Conservation (phyloP, 164 flowering plant genomes). For the Tetracentron sinense region DNA sequence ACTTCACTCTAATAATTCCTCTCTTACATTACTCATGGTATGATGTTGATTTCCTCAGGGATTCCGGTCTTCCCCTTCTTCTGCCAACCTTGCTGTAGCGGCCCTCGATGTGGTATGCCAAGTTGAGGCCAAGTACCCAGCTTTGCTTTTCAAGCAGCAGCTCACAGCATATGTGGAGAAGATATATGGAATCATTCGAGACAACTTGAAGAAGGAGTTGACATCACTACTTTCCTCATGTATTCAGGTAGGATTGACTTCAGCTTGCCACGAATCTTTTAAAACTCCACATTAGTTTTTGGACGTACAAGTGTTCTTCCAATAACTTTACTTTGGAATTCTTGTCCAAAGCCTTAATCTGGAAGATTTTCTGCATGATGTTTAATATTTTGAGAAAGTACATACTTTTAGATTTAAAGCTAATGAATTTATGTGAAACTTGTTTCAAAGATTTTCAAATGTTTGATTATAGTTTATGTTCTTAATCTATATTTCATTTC, state of each 20-base stretch:
- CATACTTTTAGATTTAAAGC: too few relatives aligned
- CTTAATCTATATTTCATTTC: neutral
- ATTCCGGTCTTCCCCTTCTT: constrained; percentile 89
- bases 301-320: too few relatives aligned
- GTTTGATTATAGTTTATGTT: neutral
- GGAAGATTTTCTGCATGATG: neutral
- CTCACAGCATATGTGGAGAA: constrained; percentile 99
- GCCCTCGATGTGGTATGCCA: constrained; percentile 63
- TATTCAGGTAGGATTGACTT: constrained; percentile 62
- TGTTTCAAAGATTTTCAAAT: neutral
- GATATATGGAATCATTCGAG: constrained; percentile 91
- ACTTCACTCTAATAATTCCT: too few relatives aligned
- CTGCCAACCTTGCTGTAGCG: constrained; percentile 53
- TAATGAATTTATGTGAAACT: too few relatives aligned
- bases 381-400: too few relatives aligned
- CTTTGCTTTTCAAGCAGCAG: constrained; percentile 97
- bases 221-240: constrained; percentile 68
- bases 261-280: neutral
- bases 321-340: neutral
- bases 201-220: constrained; percentile 88
- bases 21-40: neutral
- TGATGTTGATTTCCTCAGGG: constrained; percentile 46
- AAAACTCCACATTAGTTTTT: too few relatives aligned
- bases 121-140: constrained; percentile 96
- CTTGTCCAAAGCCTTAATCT: neutral